Base-by-base conservation (phyloP, 257 asterid genomes). In the Gynochthodes officinalis region DNA sequence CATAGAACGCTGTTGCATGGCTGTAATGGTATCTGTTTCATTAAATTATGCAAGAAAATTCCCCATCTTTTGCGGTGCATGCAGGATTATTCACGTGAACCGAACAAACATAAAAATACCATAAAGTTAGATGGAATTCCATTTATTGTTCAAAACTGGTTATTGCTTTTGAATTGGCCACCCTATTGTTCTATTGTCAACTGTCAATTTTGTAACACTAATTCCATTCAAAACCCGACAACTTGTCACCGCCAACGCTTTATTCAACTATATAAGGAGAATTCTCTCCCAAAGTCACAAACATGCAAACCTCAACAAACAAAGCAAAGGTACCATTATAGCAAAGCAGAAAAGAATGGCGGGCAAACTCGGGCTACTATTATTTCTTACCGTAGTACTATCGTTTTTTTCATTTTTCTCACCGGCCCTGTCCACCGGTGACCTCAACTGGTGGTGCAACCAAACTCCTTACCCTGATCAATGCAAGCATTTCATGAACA, bases 401-500 rank as follows among this genome's bases (percentile, higher is more conserved):
- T 82, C 75, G 15, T 50, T 81, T 46, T 81, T 82, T 33, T 78
- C 75, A 21, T 73, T 66, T 18, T 59, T 67, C 66, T 53, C 43
- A 4, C 64, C 54, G 39, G 40, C 78, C 40, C 21, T 64, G 9
- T 70, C 86, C 1, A 71, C 81, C 49, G 50, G 23, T 16, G 80
- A 58, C 53, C 35, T 84, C 16, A 72, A 59, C 48, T 48, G 46
- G 76, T 87, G 96, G 96, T 92, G 98, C 85, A 60, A 79, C 79
- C 82, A 83, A 83, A 88, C 92, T 69, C 96, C 98, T 1, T 81
- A 86, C 80, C 92, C 94, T 2, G 73, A 82, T 16, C 87, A 81
- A 80, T 88, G 98, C 88, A 86, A 86, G n/a, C 39, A 85, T 57
- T 84, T 82, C 90, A 64, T 86, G 83, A 55, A 19, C 63, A 73